These are phyloP conservation scores for Cavenderia fasciculata DNA, from an alignment of 78 protist species.

Conservation along the genomic window DNA sequence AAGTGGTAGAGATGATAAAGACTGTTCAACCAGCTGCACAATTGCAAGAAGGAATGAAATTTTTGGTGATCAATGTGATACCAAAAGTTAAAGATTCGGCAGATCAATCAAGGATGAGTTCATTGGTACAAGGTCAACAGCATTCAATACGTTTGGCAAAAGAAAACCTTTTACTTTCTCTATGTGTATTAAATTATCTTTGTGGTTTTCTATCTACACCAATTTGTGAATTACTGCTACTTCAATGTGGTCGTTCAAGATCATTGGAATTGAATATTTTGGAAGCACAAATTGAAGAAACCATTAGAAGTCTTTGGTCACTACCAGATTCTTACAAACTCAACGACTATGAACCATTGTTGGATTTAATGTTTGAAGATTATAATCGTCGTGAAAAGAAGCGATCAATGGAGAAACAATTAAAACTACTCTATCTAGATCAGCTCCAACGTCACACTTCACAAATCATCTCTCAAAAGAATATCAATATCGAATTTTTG, in stretches of 20 bases:
- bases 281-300: conserved; percentile 69
- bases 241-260: conserved; percentile 59
- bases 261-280: conserved; percentile 46
- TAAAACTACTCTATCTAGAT: conserved; percentile 39
- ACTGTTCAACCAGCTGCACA: conserved; percentile 56
- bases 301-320: conserved; percentile 51
- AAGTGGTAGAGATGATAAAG: conserved; percentile 62
- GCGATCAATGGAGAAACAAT: conserved; percentile 26
- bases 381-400: conserved; percentile 63
- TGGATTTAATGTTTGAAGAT: conserved; percentile 61
- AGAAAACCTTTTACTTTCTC: conserved; percentile 34
- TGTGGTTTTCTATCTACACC: conserved; percentile 29
- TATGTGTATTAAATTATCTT: conserved; percentile 28
- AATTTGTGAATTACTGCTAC: conserved; percentile 33
- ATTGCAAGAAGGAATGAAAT: conserved; percentile 66
- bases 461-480: conserved; percentile 66
- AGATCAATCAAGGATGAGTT: neutral
- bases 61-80: conserved; percentile 52
- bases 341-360: conserved; percentile 27
- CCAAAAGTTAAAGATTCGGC: neutral
- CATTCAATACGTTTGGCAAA: conserved; percentile 24
- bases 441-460: conserved; percentile 50
- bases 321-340: conserved; percentile 40
- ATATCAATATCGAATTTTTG: conserved; percentile 41
- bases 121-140: no score